Evolutionary conservation across 2,329 filamentous ascomycete genomes (phyloP), one percentile per base, ranked within the genome.

Genomic region (Diaporthe longicolla): DNA sequence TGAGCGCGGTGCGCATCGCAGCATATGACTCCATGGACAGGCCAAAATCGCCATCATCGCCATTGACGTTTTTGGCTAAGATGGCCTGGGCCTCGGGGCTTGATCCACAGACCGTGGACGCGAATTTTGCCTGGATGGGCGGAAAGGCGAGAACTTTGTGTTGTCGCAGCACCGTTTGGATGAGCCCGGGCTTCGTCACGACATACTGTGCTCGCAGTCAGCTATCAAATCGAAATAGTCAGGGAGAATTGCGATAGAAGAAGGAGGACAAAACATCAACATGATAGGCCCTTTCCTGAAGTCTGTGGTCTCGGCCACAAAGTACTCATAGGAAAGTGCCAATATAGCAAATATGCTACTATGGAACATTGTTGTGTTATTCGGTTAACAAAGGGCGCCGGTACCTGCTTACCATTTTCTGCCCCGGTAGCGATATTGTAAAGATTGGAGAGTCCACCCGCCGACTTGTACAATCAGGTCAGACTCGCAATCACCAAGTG

Each of bases 341-440:
- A 37, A 1, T 1, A 37, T 10, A 37, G 35, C 1, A 37, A 10
- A 37, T 37, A 3, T 37, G 1, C 35, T 10, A 11, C 8, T 37
- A 11, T 11, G 35, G 10, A 11, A 37, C 11, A 11, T 37, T 37
- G 35, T 10, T 11, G 35, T 37, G 35, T 37, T 11, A 2, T 1
- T 37, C 8, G 35, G 35, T 1, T 1, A 37, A 37, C 35, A 37
- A 11, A 37, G 3, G 35, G 10, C 11, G 35, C 3, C 11, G 35
- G 4, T 37, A 37, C 7, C 10, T 37, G 10, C 35, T 11, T 11
- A 37, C 35, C 66, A 86, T 79, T 66, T 84, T 83, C 40, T 82
- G 79, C 5, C 84, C 83, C 1, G 84, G 83, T 48, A 87, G 78
- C 3, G 81, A 74, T 29, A 87, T 75, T 6, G 84, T 87, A 72